Base-by-base conservation (phyloP, 805 yeast species). In the Teunomyces barrocoloradensis region DNA sequence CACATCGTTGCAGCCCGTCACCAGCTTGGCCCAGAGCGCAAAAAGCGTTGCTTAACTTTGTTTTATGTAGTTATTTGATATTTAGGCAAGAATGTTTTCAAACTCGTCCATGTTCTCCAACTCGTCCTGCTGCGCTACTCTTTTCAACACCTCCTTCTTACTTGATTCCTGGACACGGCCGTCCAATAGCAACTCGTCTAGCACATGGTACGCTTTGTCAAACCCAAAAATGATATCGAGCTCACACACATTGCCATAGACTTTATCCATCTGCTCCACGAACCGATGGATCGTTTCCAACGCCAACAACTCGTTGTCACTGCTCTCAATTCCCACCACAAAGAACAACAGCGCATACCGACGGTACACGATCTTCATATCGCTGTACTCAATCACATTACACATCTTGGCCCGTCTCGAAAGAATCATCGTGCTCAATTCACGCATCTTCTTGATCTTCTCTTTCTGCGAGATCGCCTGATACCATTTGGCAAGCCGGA, bases 151-250 rank as follows among this genome's bases (percentile, higher is more conserved):
- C 58, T 88, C 97, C 46, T 82, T 79, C 55, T 84, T 83, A 11
- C 92, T 85, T 38, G 89, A 79, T 61, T 94, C 99, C 53, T 87
- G 87, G 17, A 94, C 66, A 43, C 85, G 84, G 0, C 99, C 99
- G 55, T 91, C 97, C 43, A 92, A 78, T 43, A 94, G 67, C 55
- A 94, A 73, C 64, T 94, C 99, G 65, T 94, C 96, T 53, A 94
- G 72, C 10, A 94, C 85, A 66, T 89, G 87, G 65, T 94, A 94
- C 0, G 98, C 97, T 62, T 88, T 87, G 57, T 87, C 88, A 69
- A 94, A 94, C 60, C 95, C 94, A 78, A 94, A 94, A 43, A 94
- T 94, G 52, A 94, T 94, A 69, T 94, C 99, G 58, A 94, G 74
- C 65, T 94, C 99, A 68, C 97, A 90, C 13, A 94, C 99, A 60